phyloP scores from a whole-genome alignment of 176 grass and related monocot genomes.

The Otatea glauca region DNA sequence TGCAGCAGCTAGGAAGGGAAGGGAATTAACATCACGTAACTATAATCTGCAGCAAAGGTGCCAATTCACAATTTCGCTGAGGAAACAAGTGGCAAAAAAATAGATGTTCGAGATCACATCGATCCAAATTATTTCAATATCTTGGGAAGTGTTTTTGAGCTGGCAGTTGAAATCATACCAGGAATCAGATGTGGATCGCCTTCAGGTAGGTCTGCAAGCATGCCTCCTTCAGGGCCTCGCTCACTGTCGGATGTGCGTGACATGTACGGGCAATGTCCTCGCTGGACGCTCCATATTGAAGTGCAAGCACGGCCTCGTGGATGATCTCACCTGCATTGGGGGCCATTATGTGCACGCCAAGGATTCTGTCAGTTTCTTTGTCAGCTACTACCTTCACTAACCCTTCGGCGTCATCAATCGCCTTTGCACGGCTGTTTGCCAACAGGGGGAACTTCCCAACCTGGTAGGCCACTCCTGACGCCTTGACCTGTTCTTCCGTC shows the following conservation, averaged over 20 bases:
- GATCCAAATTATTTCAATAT: conserved; percentile 51
- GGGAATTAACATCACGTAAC: conserved; percentile 24
- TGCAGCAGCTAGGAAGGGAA: conserved; percentile 2
- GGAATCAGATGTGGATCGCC: conserved; percentile 68
- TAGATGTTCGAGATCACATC: conserved; percentile 36
- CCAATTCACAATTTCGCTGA: conserved; percentile 34
- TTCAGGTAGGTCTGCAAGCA: conserved; percentile 77
- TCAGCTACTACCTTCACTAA: conserved; percentile 84
- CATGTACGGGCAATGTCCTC: conserved; percentile 88
- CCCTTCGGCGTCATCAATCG: conserved; percentile 82
- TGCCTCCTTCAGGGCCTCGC: conserved; percentile 87
- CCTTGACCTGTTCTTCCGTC: conserved; percentile 89
- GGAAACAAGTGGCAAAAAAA: neutral
- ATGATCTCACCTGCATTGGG: conserved; percentile 82
- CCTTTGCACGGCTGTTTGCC: conserved; percentile 83
- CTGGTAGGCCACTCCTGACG: conserved; percentile 61
- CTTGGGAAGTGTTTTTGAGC: conserved; percentile 2
- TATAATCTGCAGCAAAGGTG: conserved; percentile 28
- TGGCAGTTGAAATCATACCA: neutral
- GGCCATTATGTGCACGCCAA: conserved; percentile 87
- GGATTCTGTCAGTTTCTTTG: conserved; percentile 82
- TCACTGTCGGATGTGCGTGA: conserved; percentile 87
- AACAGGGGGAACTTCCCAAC: conserved; percentile 87
- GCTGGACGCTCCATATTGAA: conserved; percentile 82
- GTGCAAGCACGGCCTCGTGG: conserved; percentile 76